Percentiles rank a stretch among this genome's conserved stretches.
phyloP scores from a whole-genome alignment of 2,329 filamentous ascomycete genomes.

The Raffaelea albimanens region DNA sequence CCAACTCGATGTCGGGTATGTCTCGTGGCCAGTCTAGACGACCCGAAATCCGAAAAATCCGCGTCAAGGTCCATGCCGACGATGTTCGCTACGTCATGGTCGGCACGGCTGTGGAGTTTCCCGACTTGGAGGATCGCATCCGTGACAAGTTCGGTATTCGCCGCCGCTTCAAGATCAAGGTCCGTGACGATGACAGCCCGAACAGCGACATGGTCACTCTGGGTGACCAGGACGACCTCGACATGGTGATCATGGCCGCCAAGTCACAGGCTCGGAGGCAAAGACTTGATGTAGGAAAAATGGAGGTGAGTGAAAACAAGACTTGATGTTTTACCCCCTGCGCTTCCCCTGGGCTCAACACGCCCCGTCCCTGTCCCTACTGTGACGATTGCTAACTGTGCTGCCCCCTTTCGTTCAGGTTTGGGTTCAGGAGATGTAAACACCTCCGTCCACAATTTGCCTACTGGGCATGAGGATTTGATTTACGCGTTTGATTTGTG shows the following conservation, averaged over 20 bases:
- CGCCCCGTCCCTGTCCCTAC: background rate
- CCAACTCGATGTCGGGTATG: slow-evolving; percentile 36
- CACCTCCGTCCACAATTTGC: background rate
- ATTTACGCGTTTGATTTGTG: background rate
- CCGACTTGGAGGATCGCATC: slow-evolving; percentile 69
- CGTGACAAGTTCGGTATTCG: slow-evolving; percentile 77
- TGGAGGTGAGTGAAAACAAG: slow-evolving; percentile 63
- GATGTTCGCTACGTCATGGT: slow-evolving; percentile 94
- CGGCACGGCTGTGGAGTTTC: slow-evolving; percentile 59
- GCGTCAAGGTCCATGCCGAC: slow-evolving; percentile 84
- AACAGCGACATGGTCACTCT: slow-evolving; percentile 89
- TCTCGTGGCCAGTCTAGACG: slow-evolving; percentile 47
- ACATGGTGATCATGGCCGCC: slow-evolving; percentile 69
- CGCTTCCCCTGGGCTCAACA: no score
- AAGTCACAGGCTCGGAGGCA: slow-evolving; percentile 63
- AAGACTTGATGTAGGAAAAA: slow-evolving; percentile 75
- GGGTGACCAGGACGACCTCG: slow-evolving; percentile 91
- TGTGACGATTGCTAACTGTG: background rate
- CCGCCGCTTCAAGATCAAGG: slow-evolving; percentile 78
- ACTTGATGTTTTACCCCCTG: background rate
- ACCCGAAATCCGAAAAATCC: slow-evolving; percentile 65
- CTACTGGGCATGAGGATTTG: no score
- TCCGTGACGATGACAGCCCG: slow-evolving; percentile 67
- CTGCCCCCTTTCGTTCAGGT: slow-evolving; percentile 11
- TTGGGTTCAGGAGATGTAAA: slow-evolving; percentile 24